Percentiles rank a stretch among this genome's conserved stretches.
These are phyloP conservation scores for Coleophoma cylindrospora DNA, from an alignment of 2,329 filamentous ascomycete genomes.

Conservation along the genomic window DNA sequence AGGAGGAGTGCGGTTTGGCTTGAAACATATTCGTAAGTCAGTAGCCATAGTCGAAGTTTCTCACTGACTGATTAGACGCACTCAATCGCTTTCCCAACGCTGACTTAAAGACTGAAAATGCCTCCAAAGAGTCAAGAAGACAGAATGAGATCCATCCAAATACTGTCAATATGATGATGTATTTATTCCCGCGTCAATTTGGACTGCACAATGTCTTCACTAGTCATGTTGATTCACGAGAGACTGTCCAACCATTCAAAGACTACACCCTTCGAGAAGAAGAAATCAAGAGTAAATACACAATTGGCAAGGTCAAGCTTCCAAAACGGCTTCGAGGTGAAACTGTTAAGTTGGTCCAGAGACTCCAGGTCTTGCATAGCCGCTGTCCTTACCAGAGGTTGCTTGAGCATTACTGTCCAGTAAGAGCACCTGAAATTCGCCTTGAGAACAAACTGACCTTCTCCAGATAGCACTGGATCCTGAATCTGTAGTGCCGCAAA, in stretches of 20 bases:
- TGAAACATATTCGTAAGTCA: slow-evolving; percentile 73
- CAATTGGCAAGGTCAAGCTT: slow-evolving; percentile 29
- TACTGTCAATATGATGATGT: slow-evolving; percentile 74
- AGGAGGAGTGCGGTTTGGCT: slow-evolving; percentile 65
- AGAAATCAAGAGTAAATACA: slow-evolving; percentile 53
- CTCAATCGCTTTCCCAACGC: slow-evolving; percentile 61
- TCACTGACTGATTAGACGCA: slow-evolving; percentile 54
- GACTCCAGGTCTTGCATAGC: slow-evolving; percentile 64
- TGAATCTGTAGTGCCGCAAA: too few relatives aligned
- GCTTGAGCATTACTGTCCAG: slow-evolving; percentile 75
- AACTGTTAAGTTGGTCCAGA: slow-evolving; percentile 53
- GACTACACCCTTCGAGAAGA: slow-evolving; percentile 84
- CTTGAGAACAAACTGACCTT: background rate
- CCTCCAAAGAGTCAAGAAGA: too few relatives aligned
- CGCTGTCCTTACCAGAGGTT: slow-evolving; percentile 77
- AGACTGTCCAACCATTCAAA: slow-evolving; percentile 70
- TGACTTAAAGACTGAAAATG: background rate
- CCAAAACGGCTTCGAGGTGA: slow-evolving; percentile 67
- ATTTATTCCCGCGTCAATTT: slow-evolving; percentile 91
- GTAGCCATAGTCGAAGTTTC: slow-evolving; percentile 7
- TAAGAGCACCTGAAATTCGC: slow-evolving; percentile 14
- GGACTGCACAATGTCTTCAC: slow-evolving; percentile 90
- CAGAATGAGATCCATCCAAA: slow-evolving; percentile 38
- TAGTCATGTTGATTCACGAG: slow-evolving; percentile 54
- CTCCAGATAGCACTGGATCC: too few relatives aligned